phyloP scores from a whole-genome alignment of 495 filamentous ascomycete species.

The Pyrenula aspistea region DNA sequence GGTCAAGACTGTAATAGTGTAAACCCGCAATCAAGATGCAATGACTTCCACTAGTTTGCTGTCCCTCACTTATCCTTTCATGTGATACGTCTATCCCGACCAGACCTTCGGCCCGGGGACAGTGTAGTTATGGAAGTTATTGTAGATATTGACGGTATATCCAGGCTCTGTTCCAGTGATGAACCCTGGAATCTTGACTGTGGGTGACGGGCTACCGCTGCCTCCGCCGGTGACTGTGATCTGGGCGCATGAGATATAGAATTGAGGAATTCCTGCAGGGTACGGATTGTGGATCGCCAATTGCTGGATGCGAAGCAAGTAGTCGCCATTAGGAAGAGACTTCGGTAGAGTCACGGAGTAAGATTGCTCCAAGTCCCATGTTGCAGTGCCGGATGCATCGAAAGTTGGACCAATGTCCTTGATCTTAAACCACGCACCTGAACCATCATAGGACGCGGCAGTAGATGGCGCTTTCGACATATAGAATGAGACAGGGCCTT shows the following conservation, averaged over 20 bases:
- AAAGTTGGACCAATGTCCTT: slow-evolving; percentile 10
- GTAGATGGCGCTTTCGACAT: slow-evolving; percentile 17
- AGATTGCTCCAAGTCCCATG: slow-evolving; percentile 6
- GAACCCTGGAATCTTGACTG: slow-evolving; percentile 36
- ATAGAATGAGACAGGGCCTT: slow-evolving; percentile 10
- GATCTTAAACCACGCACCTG: slow-evolving; percentile 21
- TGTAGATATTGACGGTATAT: slow-evolving; percentile 50
- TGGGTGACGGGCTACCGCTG: slow-evolving; percentile 33
- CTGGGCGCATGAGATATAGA: slow-evolving; percentile 41
- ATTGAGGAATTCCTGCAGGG: not conserved
- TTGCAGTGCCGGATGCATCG: slow-evolving; percentile 6
- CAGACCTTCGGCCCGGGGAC: slow-evolving; percentile 37
- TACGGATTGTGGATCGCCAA: not conserved
- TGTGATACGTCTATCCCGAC: not conserved
- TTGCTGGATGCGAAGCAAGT: slow-evolving; percentile 1
- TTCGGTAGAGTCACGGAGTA: slow-evolving; percentile 8
- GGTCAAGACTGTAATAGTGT: too few relatives aligned
- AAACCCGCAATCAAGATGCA: too few relatives aligned
- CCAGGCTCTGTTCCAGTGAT: slow-evolving; percentile 40
- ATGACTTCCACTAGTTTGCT: too few relatives aligned
- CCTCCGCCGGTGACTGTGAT: slow-evolving; percentile 48
- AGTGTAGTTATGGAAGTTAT: slow-evolving; percentile 28
- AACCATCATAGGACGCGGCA: slow-evolving; percentile 14
- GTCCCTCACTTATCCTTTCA: too few relatives aligned
- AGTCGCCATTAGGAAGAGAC: slow-evolving; percentile 12